Conservation (phyloP, 108 stramenopile genomes). For the Discostella stelligeroides region DNA sequence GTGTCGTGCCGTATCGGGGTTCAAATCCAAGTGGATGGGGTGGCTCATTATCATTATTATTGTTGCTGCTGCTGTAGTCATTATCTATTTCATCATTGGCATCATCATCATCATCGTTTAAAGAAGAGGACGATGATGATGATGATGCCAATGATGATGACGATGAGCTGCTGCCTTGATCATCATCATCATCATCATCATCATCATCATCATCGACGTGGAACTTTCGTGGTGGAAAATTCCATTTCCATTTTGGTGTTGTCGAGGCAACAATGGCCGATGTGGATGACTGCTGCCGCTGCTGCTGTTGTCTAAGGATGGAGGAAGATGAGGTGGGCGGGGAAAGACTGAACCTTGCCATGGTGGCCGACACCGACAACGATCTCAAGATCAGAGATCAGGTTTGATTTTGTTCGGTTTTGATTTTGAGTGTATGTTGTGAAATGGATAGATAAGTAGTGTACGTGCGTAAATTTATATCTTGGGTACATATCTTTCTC, state of each 20-base stretch:
- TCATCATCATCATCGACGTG: no score
- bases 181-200: no score
- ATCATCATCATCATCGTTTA: background rate
- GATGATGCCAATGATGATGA: background rate
- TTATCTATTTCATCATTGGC: background rate
- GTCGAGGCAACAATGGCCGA: background rate
- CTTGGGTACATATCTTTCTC: no score
- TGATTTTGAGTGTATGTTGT: no score
- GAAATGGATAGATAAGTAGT: no score
- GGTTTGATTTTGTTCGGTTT: no score
- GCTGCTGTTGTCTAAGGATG: constrained; percentile 3
- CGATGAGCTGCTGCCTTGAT: background rate
- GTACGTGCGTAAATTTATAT: no score
- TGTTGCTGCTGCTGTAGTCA: no score
- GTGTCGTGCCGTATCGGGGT: constrained; percentile 56
- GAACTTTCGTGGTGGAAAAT: constrained; percentile 46
- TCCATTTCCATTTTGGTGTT: constrained; percentile 35
- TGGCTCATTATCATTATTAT: constrained; percentile 34
- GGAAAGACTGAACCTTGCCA: constrained; percentile 54
- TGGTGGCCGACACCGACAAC: background rate
- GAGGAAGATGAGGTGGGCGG: constrained; percentile 30
- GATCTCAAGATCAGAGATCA: no score
- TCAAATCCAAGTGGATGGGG: constrained; percentile 78
- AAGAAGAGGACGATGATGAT: constrained; percentile 2
- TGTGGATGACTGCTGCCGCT: background rate